Evolutionary conservation across 2,329 filamentous ascomycete species (phyloP), one percentile per base, ranked within the genome.

Genomic region (Fusarium aywerte): DNA sequence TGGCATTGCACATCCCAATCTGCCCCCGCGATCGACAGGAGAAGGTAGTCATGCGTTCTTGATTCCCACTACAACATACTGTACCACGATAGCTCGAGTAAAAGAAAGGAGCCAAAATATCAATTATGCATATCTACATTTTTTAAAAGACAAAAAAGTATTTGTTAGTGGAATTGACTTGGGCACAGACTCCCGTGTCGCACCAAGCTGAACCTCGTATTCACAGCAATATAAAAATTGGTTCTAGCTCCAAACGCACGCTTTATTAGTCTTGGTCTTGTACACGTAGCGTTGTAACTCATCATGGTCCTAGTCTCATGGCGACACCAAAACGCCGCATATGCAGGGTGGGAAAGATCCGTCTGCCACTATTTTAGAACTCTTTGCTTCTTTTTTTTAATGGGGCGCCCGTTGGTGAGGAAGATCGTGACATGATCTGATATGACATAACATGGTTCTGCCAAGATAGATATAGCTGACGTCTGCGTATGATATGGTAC

Each of bases 241-340:
- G 39, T 31, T 40, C 43, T 42, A 42, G 51, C 40, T 35, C 8
- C 32, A 13, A 16, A 35, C 27, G 27, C 7, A 35, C 32, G 15
- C n/a, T n/a, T n/a, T n/a, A n/a, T n/a, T n/a, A n/a, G n/a, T n/a
- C 21, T 20, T 31, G 29, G 25, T 20, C 18, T 48, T 51, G 53
- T 70, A 68, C 67, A 69, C 67, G 63, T 70, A 62, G 54, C 43
- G 31, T n/a, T n/a, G n/a, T n/a, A n/a, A n/a, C n/a, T n/a, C n/a
- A n/a, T n/a, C 7, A 58, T 35, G 18, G 35, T 11, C 39, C 21
- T 21, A 35, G 45, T 47, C 32, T 27, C 39, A 58, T 44, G 25
- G 32, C 32, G 23, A n/a, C 56, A 59, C 42, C 20, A 31, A 39
- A 59, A 55, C 40, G 21, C 32, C 9, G 18, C 36, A 44, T 44